phyloP scores from a whole-genome alignment of 2,329 filamentous ascomycete genomes.

The Hymenoscyphus repandus region DNA sequence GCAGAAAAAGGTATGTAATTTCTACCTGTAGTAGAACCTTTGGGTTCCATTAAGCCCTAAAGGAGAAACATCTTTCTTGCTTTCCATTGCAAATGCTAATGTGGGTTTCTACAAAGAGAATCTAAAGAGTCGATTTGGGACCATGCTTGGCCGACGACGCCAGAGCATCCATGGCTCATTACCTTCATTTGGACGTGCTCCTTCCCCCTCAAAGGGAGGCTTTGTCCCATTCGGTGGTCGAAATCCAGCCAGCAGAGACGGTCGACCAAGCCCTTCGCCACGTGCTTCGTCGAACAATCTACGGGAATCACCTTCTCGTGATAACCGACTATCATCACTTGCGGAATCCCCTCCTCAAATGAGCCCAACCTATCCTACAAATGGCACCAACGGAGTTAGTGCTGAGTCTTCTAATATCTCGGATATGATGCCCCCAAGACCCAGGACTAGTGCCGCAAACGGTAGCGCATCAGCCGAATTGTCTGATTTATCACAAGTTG shows the following conservation, averaged over 20 bases:
- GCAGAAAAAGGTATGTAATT: slow-evolving; percentile 10
- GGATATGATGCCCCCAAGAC: slow-evolving; percentile 29
- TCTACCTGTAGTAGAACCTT: neutral
- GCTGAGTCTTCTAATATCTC: slow-evolving; percentile 32
- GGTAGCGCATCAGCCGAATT: slow-evolving; percentile 35
- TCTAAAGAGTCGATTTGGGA: slow-evolving; percentile 62
- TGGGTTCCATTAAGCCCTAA: too few relatives aligned
- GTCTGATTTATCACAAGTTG: slow-evolving; percentile 45
- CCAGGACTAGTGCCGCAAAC: slow-evolving; percentile 40
- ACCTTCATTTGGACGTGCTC: slow-evolving; percentile 44
- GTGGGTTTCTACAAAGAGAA: slow-evolving; percentile 34
- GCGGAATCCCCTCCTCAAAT: slow-evolving; percentile 46
- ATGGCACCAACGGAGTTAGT: slow-evolving; percentile 24
- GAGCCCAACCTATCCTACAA: slow-evolving; percentile 20
- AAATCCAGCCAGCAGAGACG: slow-evolving; percentile 58
- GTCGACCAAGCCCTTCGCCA: slow-evolving; percentile 43
- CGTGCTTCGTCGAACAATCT: slow-evolving; percentile 55
- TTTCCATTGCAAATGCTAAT: slow-evolving; percentile 16
- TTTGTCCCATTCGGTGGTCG: slow-evolving; percentile 49
- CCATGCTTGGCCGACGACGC: slow-evolving; percentile 60
- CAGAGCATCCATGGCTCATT: slow-evolving; percentile 56
- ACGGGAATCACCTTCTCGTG: slow-evolving; percentile 38
- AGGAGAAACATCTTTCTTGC: slow-evolving; percentile 1
- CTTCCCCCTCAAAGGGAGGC: slow-evolving; percentile 50
- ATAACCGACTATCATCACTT: slow-evolving; percentile 50